Evolutionary conservation across 805 yeast species (phyloP).

Genomic region (Hanseniaspora occidentalis): DNA sequence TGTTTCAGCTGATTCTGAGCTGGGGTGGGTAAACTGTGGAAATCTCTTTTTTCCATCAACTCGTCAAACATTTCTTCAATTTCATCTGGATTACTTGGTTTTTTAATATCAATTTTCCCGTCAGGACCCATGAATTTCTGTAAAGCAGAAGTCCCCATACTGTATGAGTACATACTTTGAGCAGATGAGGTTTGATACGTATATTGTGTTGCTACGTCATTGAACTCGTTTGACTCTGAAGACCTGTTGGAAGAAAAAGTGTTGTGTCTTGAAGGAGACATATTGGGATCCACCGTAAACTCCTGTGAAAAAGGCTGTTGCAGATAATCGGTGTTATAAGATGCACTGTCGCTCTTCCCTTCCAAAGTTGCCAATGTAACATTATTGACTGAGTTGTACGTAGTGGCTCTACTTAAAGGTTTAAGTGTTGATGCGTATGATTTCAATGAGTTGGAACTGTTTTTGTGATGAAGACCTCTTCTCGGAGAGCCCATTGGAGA

Average conservation of each 20-base stretch:
- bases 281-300: too few relatives aligned
- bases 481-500: too few relatives aligned
- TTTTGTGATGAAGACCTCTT: background rate
- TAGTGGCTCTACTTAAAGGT: background rate
- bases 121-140: constrained; percentile 18
- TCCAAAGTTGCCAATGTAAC: background rate
- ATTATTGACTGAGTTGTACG: background rate
- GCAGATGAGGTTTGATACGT: background rate
- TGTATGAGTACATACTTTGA: constrained; percentile 18
- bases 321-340: too few relatives aligned
- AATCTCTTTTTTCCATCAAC: constrained; percentile 74
- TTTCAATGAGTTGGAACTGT: background rate
- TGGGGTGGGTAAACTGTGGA: constrained; percentile 51
- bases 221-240: background rate
- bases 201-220: background rate
- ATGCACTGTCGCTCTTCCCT: background rate
- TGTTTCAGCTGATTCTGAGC: constrained; percentile 68
- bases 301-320: too few relatives aligned
- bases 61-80: constrained; percentile 67
- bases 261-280: too few relatives aligned
- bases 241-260: background rate
- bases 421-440: background rate
- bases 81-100: constrained; percentile 52
- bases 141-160: constrained; percentile 15
- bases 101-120: constrained; percentile 35